Percentiles rank a stretch among this genome's conserved stretches.
Conservation (phyloP, 495 filamentous ascomycete species). For the Penicillium alfredii region DNA sequence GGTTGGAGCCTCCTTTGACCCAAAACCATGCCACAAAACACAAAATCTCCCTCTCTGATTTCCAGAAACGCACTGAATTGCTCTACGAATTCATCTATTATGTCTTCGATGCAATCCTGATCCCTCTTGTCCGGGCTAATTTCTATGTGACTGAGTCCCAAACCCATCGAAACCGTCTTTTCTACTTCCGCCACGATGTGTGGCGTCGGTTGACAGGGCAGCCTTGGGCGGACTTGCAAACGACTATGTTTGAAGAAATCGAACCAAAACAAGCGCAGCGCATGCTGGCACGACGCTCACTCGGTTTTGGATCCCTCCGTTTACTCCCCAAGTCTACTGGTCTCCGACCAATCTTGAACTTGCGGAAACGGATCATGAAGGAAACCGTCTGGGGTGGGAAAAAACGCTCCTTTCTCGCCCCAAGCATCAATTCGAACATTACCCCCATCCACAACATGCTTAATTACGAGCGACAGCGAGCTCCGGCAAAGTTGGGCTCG, state of each 20-base stretch:
- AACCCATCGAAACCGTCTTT: conserved; percentile 70
- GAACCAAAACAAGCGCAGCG: conserved; percentile 48
- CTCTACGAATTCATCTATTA: conserved; percentile 86
- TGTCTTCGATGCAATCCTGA: conserved; percentile 82
- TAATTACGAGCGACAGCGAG: conserved; percentile 64
- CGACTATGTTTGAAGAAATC: conserved; percentile 76
- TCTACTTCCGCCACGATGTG: conserved; percentile 92
- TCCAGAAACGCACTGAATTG: conserved; percentile 70
- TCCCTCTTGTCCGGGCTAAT: conserved; percentile 78
- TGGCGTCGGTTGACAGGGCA: conserved; percentile 76
- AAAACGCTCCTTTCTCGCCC: conserved; percentile 44
- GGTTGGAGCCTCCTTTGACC: conserved; percentile 65
- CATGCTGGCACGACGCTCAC: conserved; percentile 52
- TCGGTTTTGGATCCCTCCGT: conserved; percentile 76
- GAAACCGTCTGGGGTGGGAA: conserved; percentile 38
- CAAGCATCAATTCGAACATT: conserved; percentile 77
- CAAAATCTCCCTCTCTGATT: conserved; percentile 68
- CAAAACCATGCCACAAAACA: conserved; percentile 11
- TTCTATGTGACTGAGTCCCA: conserved; percentile 95
- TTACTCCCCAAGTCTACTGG: conserved; percentile 68
- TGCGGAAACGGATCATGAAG: conserved; percentile 56
- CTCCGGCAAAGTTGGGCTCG: conserved; percentile 61
- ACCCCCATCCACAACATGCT: conserved; percentile 71
- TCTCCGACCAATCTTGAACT: conserved; percentile 80
- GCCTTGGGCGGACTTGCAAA: conserved; percentile 61